Evolutionary conservation across 371 early-diverging fungal genomes (phyloP).

Genomic region (Mortierella sp.): DNA sequence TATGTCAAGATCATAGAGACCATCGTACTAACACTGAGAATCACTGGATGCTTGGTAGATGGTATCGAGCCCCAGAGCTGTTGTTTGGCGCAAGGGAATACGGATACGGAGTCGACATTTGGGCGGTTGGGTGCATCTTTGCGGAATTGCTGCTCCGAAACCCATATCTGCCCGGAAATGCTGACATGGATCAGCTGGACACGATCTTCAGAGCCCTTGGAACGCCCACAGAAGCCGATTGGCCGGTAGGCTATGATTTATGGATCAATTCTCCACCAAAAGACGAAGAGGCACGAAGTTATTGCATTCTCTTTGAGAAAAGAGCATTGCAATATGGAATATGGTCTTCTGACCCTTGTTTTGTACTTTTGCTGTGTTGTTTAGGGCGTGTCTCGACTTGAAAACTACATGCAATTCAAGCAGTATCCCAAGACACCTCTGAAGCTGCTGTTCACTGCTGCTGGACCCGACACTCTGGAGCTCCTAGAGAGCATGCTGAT

Average conservation of each 20-base stretch:
- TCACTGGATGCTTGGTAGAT: constrained; percentile 64
- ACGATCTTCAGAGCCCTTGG: constrained; percentile 97
- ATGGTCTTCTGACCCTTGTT: neutral
- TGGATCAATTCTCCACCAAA: neutral
- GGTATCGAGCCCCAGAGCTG: constrained; percentile 99
- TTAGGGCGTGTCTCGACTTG: constrained; percentile 80
- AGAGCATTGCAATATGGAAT: neutral
- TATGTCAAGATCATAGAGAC: neutral
- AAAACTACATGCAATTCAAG: constrained; percentile 79
- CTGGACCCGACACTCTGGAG: constrained; percentile 92
- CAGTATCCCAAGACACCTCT: constrained; percentile 82
- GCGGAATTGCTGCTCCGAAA: constrained; percentile 98
- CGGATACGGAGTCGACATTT: constrained; percentile 95
- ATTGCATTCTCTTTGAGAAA: neutral
- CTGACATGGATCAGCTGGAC: constrained; percentile 96
- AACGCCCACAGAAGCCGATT: constrained; percentile 96
- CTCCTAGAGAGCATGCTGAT: constrained; percentile 92
- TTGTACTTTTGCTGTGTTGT: neutral
- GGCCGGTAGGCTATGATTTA: constrained; percentile 83
- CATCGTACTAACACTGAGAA: neutral
- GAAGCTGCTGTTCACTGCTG: constrained; percentile 91
- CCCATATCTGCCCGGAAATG: constrained; percentile 95
- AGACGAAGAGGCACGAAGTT: neutral
- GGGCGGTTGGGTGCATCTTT: constrained; percentile 99
- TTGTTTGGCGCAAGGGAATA: constrained; percentile 95